Conservation (phyloP, 2,329 filamentous ascomycete species). For the Colletotrichum euphorbiae region DNA sequence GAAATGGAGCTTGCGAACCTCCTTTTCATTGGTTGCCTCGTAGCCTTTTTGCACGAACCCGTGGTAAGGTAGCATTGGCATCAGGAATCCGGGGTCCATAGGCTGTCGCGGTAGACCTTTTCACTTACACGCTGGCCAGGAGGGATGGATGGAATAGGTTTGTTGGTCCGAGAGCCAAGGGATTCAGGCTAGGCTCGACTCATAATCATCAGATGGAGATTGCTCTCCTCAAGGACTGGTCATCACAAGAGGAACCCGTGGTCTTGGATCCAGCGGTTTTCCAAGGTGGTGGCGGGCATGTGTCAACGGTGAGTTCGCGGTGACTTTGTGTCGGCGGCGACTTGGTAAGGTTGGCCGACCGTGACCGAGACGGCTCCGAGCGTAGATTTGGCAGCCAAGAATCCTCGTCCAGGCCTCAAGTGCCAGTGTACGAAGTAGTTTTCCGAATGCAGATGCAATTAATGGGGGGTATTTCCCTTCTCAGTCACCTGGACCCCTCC, state of each 20-base stretch:
- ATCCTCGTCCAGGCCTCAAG: too few species aligned
- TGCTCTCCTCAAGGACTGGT: not conserved
- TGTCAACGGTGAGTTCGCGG: not conserved
- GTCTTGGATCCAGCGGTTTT: not conserved
- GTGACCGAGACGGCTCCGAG: slow-evolving; percentile 22
- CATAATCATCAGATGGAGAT: not conserved
- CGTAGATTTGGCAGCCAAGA: slow-evolving; percentile 6
- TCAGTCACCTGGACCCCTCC: not conserved
- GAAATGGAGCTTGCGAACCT: not conserved
- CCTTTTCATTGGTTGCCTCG: not conserved
- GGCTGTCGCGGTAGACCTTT: not conserved
- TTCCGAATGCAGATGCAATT: too few species aligned
- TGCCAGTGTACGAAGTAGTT: too few species aligned
- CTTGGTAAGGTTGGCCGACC: slow-evolving; percentile 12
- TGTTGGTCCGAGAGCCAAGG: slow-evolving; percentile 1
- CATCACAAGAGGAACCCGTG: not conserved
- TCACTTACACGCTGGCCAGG: slow-evolving; percentile 1
- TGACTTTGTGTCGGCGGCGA: not conserved
- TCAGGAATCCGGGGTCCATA: not conserved
- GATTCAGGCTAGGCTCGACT: not conserved
- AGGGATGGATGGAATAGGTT: not conserved
- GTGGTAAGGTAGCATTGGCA: too few species aligned
- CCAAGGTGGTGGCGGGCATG: not conserved
- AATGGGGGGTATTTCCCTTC: not conserved
- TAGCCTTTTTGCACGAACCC: not conserved